These are phyloP conservation scores for Candida silvicultrix DNA, from an alignment of 805 yeast genomes.

Conservation along the genomic window DNA sequence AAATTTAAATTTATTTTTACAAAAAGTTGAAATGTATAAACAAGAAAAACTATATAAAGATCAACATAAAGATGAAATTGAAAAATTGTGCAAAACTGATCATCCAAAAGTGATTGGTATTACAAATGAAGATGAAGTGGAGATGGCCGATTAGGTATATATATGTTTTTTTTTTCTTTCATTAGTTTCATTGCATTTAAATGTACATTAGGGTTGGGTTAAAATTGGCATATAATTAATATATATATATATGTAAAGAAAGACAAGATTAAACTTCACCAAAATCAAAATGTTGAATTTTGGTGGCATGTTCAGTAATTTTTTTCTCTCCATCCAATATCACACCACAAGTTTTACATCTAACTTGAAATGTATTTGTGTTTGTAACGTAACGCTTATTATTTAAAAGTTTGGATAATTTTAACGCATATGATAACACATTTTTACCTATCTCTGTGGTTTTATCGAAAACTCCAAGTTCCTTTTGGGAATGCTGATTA, in stretches of 20 bases:
- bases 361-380: conserved; percentile 49
- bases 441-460: conserved; percentile 20
- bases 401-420: conserved; percentile 40
- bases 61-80: conserved; percentile 34
- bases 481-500: conserved; percentile 32
- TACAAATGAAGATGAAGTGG: conserved; percentile 1
- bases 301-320: conserved; percentile 57
- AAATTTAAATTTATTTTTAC: conserved; percentile 60
- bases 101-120: conserved; percentile 24
- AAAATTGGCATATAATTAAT: neutral
- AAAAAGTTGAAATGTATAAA: conserved; percentile 56
- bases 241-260: too few relatives aligned
- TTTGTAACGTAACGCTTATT: conserved; percentile 56
- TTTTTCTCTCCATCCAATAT: conserved; percentile 56
- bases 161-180: neutral
- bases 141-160: neutral
- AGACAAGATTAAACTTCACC: conserved; percentile 42
- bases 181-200: neutral
- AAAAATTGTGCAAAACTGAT: conserved; percentile 20
- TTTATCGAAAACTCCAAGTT: conserved; percentile 35
- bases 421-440: conserved; percentile 30
- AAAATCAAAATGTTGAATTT: conserved; percentile 54
- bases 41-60: conserved; percentile 42
- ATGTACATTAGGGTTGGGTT: neutral
- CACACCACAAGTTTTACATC: conserved; percentile 50